phyloP scores from a whole-genome alignment of 2,329 filamentous ascomycete species.

The Phymatotrichopsis omnivora region DNA sequence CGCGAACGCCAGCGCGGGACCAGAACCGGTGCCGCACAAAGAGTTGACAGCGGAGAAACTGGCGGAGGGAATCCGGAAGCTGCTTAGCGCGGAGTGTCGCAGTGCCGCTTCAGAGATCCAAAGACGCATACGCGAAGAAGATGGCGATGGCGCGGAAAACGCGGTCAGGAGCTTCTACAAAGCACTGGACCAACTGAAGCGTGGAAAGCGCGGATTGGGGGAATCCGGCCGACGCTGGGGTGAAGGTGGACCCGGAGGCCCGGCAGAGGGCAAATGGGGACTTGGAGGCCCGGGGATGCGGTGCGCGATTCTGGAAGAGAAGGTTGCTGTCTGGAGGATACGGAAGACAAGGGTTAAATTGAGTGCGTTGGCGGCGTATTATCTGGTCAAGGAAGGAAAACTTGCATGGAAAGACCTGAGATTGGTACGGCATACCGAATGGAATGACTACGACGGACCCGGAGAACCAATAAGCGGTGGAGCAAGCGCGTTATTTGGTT shows the following conservation, averaged over 20 bases:
- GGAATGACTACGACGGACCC: constrained; percentile 68
- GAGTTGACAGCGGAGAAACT: constrained; percentile 52
- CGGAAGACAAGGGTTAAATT: constrained; percentile 52
- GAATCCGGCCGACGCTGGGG: constrained; percentile 25
- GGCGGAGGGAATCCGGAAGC: constrained; percentile 60
- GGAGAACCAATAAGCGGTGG: constrained; percentile 61
- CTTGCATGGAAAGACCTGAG: constrained; percentile 54
- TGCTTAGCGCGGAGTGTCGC: constrained; percentile 51
- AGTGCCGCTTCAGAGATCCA: constrained; percentile 51
- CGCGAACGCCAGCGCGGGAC: constrained; percentile 52
- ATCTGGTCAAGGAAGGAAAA: constrained; percentile 52
- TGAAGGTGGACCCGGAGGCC: constrained; percentile 35
- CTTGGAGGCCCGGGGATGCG: constrained; percentile 43
- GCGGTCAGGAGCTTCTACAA: constrained; percentile 58
- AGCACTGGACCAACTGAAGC: constrained; percentile 39
- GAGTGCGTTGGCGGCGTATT: constrained; percentile 53
- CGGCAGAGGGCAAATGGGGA: constrained; percentile 35
- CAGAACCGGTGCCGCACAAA: constrained; percentile 59
- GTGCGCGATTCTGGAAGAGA: constrained; percentile 55
- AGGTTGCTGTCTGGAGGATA: constrained; percentile 55
- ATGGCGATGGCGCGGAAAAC: constrained; percentile 59
- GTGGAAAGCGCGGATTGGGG: constrained; percentile 24
- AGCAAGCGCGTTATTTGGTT: constrained; percentile 54
- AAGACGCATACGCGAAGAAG: constrained; percentile 49
- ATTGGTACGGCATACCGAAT: constrained; percentile 57